Base-by-base conservation (phyloP, 2,329 filamentous ascomycete genomes). In the Fusarium armeniacum region DNA sequence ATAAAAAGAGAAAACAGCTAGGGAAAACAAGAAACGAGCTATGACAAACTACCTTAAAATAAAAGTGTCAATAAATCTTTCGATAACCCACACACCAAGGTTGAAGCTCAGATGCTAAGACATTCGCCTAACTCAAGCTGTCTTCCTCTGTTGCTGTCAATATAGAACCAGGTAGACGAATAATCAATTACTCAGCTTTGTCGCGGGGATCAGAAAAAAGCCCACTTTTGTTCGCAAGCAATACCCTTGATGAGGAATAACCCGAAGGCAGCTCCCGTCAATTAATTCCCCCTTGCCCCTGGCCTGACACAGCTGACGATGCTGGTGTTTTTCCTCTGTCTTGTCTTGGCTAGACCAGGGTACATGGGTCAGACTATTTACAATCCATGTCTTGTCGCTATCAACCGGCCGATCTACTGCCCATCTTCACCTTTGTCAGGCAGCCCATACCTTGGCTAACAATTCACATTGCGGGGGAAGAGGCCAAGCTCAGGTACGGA, bases 151-250 rank as follows among this genome's bases (percentile, higher is more conserved):
- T 43, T 36, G 32, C 24, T 56, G 43, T 49, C 50, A 30, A 47
- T 63, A 22, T 33, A 33, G 28, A 18, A 35, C 16, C 11, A 18
- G 15, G 33, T 35, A 35, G 16, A 30, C 28, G 47, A 9, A 50
- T 18, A 12, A 40, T 22, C 11, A 40, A 40, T 40, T 40, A 13
- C 35, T 52, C 49, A 52, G 35, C 35, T 41, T 28, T 52, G 24
- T 50, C 32, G 28, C 51, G 28, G 61, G 59, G 50, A 50, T 46
- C 22, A 49, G 38, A n/a, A 47, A n/a, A 47, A 47, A 61, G 55
- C 62, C 47, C 62, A 43, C 59, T 55, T 49, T 67, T 52, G 45
- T 36, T 70, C 67, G 67, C 67, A 70, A 70, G 62, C 67, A 70
- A 70, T 57, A 51, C 67, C 67, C 62, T 70, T 59, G 44, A 59